Evolutionary conservation across 345 rosid species (phyloP).

Genomic region (Clarkia xantiana): DNA sequence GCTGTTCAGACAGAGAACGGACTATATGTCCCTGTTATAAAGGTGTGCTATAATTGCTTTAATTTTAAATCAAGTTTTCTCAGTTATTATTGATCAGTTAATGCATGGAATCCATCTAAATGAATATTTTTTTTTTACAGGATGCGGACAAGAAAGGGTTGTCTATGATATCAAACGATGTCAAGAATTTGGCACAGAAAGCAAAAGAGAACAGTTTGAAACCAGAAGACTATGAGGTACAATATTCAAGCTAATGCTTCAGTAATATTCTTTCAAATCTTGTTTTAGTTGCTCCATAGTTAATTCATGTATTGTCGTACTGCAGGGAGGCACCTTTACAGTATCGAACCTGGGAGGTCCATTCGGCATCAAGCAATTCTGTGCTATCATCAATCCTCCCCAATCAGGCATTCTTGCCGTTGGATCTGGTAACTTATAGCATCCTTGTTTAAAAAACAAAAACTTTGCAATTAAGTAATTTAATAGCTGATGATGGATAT

Average conservation of each 20-base stretch:
- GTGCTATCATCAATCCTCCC: constrained; percentile 93
- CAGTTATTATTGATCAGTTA: not conserved
- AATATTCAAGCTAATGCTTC: not conserved
- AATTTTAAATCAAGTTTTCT: too few species aligned
- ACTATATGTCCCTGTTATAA: constrained; percentile 84
- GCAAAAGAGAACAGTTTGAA: constrained; percentile 81
- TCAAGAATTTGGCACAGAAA: constrained; percentile 72
- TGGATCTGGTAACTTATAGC: constrained; percentile 48
- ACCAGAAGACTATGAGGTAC: constrained; percentile 93
- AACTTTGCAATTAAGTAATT: constrained; percentile 5
- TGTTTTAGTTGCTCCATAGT: not conserved
- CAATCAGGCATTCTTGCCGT: constrained; percentile 91
- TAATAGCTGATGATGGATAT: constrained; percentile 1
- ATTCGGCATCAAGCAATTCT: constrained; percentile 86
- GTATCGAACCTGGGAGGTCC: constrained; percentile 98
- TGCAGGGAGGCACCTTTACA: constrained; percentile 93
- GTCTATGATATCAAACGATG: constrained; percentile 66
- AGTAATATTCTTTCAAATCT: too few species aligned
- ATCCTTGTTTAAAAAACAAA: not conserved
- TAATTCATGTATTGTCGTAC: not conserved
- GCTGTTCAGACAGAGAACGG: constrained; percentile 98
- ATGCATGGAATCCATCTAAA: not conserved
- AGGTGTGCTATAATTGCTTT: constrained; percentile 29
- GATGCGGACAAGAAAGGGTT: constrained; percentile 94
- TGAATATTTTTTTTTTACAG: constrained; percentile 21